Percentiles rank a stretch among this genome's conserved stretches.
These are phyloP conservation scores for Lomentospora prolificans DNA, from an alignment of 2,329 filamentous ascomycete species.

Conservation along the genomic window DNA sequence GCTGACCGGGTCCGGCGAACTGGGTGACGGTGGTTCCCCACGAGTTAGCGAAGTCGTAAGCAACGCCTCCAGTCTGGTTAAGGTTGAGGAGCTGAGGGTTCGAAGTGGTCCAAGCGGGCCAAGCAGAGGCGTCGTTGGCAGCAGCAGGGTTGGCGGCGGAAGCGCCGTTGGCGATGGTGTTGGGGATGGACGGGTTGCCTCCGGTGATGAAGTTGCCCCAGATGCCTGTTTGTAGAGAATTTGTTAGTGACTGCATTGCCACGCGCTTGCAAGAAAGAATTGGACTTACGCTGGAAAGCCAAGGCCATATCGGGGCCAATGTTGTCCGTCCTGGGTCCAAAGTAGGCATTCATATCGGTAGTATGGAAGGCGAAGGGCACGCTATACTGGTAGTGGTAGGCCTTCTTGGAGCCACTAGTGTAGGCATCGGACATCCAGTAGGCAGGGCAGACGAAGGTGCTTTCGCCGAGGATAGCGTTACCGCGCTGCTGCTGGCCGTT, in stretches of 20 bases:
- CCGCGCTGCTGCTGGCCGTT: slow-evolving; percentile 45
- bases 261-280: slow-evolving; percentile 14
- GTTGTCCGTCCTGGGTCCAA: not conserved
- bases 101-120: slow-evolving; percentile 24
- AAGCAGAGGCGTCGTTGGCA: slow-evolving; percentile 14
- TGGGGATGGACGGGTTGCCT: slow-evolving; percentile 28
- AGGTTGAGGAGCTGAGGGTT: slow-evolving; percentile 30
- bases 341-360: slow-evolving; percentile 26
- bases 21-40: slow-evolving; percentile 12
- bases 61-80: slow-evolving; percentile 33
- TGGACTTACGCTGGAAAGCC: slow-evolving; percentile 1
- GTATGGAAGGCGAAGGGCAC: slow-evolving; percentile 29
- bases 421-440: slow-evolving; percentile 46
- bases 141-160: slow-evolving; percentile 18
- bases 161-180: slow-evolving; percentile 16
- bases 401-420: slow-evolving; percentile 18
- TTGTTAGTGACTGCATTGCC: not conserved
- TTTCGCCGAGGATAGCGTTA: slow-evolving; percentile 42
- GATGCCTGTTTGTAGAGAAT: slow-evolving; percentile 14
- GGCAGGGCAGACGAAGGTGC: slow-evolving; percentile 44
- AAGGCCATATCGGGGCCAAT: not conserved
- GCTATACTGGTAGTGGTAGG: slow-evolving; percentile 40
- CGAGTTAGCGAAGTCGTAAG: slow-evolving; percentile 13
- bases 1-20: slow-evolving; percentile 17
- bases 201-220: slow-evolving; percentile 36